phyloP scores from a whole-genome alignment of 148 eudicot genomes.

The Rhododendron mucronatum region DNA sequence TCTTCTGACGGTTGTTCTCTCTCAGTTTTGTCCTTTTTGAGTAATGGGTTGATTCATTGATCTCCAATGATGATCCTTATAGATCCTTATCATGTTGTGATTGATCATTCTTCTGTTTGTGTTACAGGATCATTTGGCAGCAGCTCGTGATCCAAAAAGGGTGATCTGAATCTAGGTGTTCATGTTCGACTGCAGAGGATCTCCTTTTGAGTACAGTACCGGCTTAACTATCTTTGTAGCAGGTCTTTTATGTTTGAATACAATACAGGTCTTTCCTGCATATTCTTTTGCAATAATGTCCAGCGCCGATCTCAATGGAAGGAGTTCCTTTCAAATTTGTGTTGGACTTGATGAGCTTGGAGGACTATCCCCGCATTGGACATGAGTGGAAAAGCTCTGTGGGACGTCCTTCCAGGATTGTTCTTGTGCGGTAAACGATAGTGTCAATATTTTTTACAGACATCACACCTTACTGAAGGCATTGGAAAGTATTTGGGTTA shows the following conservation, averaged over 20 bases:
- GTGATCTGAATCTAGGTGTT: conserved; percentile 21
- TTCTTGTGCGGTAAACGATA: background rate
- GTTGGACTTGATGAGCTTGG: background rate
- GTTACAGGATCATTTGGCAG: conserved; percentile 63
- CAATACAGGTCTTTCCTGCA: background rate
- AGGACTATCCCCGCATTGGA: background rate
- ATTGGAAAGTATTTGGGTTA: background rate
- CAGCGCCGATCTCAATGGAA: background rate
- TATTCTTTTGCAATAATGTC: conserved; percentile 16
- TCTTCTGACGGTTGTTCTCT: background rate
- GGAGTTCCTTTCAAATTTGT: background rate
- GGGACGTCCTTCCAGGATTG: background rate
- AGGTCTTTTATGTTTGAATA: background rate
- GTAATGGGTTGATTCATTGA: background rate
- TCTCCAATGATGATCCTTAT: background rate
- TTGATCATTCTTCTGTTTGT: background rate
- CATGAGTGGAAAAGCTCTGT: background rate
- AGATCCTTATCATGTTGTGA: background rate
- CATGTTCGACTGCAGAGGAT: background rate
- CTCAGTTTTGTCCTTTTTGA: background rate
- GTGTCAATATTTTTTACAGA: background rate
- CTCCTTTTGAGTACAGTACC: no score
- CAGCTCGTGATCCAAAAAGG: conserved; percentile 64
- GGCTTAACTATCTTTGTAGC: background rate
- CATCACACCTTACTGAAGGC: background rate